These are phyloP conservation scores for Herpetospermum pedunculosum DNA, from an alignment of 306 rosid species.

Conservation along the genomic window DNA sequence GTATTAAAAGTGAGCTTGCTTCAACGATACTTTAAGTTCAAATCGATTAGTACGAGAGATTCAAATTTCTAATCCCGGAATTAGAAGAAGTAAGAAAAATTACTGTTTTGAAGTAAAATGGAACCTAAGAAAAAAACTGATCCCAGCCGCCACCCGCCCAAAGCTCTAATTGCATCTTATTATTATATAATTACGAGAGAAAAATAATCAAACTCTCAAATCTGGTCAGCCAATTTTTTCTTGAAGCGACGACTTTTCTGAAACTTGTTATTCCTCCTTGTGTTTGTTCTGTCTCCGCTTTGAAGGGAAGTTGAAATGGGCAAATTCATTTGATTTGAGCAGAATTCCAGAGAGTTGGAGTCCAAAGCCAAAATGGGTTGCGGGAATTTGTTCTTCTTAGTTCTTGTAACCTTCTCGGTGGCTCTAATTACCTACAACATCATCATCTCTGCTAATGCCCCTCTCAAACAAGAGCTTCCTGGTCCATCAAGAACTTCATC, in stretches of 20 bases:
- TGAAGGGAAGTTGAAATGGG: not conserved
- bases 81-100: too few relatives aligned
- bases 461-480: conserved; percentile 75
- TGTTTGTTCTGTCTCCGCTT: not conserved
- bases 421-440: conserved; percentile 92
- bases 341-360: not conserved
- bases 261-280: not conserved
- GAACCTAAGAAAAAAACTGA: too few relatives aligned
- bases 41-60: too few relatives aligned
- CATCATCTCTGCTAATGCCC: conserved; percentile 71
- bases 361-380: conserved; percentile 52
- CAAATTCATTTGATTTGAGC: not conserved
- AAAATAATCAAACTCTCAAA: not conserved
- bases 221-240: conserved; percentile 3
- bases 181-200: not conserved
- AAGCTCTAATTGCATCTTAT: not conserved
- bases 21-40: too few relatives aligned
- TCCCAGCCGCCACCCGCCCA: not conserved
- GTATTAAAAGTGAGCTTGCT: too few relatives aligned
- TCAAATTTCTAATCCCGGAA: too few relatives aligned
- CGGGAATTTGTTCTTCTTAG: conserved; percentile 69
- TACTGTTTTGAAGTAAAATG: too few relatives aligned
- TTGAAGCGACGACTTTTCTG: conserved; percentile 6
- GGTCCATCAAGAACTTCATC: conserved; percentile 48
- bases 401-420: conserved; percentile 64